Evolutionary conservation across 1,284 basidiomycete genomes (phyloP).

Genomic region (Neonothopanus nambi): DNA sequence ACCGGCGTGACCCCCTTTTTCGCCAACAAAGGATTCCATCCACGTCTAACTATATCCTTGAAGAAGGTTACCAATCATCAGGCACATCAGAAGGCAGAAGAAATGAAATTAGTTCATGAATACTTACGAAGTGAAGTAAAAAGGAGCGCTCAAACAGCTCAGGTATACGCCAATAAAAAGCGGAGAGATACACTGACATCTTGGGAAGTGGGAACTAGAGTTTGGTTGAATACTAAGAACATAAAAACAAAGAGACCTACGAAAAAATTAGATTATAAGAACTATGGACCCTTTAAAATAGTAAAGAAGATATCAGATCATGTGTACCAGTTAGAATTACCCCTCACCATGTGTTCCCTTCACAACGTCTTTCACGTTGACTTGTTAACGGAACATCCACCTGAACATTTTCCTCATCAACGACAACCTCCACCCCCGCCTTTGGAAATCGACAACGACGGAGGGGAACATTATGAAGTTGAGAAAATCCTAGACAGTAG

Average conservation of each 20-base stretch:
- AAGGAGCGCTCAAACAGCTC: neutral
- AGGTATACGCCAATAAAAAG: neutral
- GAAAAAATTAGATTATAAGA: too few species aligned
- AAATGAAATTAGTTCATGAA: neutral
- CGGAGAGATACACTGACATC: neutral
- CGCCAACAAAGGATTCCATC: constrained; percentile 9
- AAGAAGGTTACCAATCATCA: neutral
- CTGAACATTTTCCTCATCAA: constrained; percentile 8
- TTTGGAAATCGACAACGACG: too few species aligned
- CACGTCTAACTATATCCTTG: neutral
- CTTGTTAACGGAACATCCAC: constrained; percentile 6
- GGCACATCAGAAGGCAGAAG: too few species aligned
- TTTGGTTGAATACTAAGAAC: too few species aligned
- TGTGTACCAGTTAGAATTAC: constrained; percentile 17
- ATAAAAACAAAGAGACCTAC: too few species aligned
- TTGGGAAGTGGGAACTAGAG: too few species aligned
- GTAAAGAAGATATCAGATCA: too few species aligned
- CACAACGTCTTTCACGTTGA: constrained; percentile 21
- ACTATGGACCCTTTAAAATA: too few species aligned
- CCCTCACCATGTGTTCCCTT: constrained; percentile 11
- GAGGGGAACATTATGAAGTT: too few species aligned
- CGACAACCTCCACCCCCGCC: too few species aligned
- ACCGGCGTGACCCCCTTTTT: constrained; percentile 19
- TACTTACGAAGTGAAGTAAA: neutral
- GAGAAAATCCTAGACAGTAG: constrained; percentile 23